A percentile compares a stretch with the other conserved stretches of the same genome.
Conservation (phyloP, 495 filamentous ascomycete genomes). For the Apodospora peruviana region DNA sequence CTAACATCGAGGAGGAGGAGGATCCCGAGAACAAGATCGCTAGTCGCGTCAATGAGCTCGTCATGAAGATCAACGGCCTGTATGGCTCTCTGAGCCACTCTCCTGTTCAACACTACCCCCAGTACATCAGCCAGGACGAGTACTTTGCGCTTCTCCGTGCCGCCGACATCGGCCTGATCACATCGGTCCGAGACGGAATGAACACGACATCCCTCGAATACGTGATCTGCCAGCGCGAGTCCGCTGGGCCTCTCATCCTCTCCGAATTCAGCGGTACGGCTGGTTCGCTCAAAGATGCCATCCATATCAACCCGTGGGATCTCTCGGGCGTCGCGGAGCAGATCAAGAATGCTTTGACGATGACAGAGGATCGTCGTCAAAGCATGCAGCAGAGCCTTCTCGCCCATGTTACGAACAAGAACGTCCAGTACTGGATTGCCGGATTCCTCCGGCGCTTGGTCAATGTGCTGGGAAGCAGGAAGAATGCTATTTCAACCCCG, state of each 20-base stretch:
- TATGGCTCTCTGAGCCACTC: constrained; percentile 81
- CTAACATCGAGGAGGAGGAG: constrained; percentile 66
- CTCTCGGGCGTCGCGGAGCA: constrained; percentile 70
- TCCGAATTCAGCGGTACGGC: constrained; percentile 96
- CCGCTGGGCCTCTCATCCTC: constrained; percentile 78
- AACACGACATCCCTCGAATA: constrained; percentile 95
- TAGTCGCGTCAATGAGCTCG: constrained; percentile 78
- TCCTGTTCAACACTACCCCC: constrained; percentile 87
- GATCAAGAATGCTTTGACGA: constrained; percentile 72
- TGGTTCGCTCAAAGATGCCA: constrained; percentile 73
- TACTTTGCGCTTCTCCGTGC: constrained; percentile 86
- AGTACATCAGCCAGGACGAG: constrained; percentile 79
- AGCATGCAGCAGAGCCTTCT: constrained; percentile 61
- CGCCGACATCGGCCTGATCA: constrained; percentile 85
- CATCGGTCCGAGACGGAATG: constrained; percentile 90
- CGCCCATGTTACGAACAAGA: constrained; percentile 74
- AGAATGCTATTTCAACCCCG: constrained; percentile 70
- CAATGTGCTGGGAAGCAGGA: constrained; percentile 68
- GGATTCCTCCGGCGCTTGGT: constrained; percentile 70
- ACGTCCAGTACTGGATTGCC: constrained; percentile 76
- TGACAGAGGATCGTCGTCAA: constrained; percentile 58
- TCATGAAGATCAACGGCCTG: constrained; percentile 81
- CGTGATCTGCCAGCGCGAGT: constrained; percentile 80
- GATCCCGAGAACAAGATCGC: constrained; percentile 67
- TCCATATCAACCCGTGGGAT: constrained; percentile 95